These are phyloP conservation scores for Eimeria acervulina DNA, from an alignment of 169 alveolate genomes.

Conservation along the genomic window DNA sequence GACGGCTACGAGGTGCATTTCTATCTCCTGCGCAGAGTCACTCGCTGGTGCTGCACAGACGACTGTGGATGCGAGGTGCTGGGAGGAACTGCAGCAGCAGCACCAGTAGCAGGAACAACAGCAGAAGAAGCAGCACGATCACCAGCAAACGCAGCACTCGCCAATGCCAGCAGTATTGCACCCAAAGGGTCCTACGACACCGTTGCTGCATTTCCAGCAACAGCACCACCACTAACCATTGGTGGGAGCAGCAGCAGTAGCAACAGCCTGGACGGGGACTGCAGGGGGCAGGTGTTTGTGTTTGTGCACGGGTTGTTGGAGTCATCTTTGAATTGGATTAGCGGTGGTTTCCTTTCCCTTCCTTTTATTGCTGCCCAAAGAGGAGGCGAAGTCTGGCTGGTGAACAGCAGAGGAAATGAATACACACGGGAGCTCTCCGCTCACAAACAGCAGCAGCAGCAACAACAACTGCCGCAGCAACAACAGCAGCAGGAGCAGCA, in stretches of 20 bases:
- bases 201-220: constrained; percentile 4
- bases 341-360: constrained; percentile 87
- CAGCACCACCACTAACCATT: background rate
- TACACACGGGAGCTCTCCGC: constrained; percentile 61
- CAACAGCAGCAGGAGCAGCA: constrained; percentile 31
- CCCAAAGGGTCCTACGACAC: background rate
- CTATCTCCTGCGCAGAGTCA: constrained; percentile 69
- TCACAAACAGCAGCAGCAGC: constrained; percentile 62
- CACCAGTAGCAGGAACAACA: constrained; percentile 8
- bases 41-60: constrained; percentile 63
- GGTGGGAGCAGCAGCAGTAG: constrained; percentile 36
- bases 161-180: background rate
- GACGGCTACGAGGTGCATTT: constrained; percentile 75
- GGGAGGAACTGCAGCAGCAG: background rate
- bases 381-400: constrained; percentile 95
- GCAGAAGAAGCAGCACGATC: background rate
- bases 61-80: constrained; percentile 21
- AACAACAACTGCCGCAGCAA: constrained; percentile 59
- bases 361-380: constrained; percentile 89
- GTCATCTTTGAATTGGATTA: constrained; percentile 92
- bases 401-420: constrained; percentile 93
- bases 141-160: background rate
- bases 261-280: constrained; percentile 49
- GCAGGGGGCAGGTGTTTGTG: constrained; percentile 85
- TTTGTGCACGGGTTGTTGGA: constrained; percentile 94